These are phyloP conservation scores for Protoeuglena noctilucae DNA, from an alignment of 139 green algal genomes.

Conservation along the genomic window DNA sequence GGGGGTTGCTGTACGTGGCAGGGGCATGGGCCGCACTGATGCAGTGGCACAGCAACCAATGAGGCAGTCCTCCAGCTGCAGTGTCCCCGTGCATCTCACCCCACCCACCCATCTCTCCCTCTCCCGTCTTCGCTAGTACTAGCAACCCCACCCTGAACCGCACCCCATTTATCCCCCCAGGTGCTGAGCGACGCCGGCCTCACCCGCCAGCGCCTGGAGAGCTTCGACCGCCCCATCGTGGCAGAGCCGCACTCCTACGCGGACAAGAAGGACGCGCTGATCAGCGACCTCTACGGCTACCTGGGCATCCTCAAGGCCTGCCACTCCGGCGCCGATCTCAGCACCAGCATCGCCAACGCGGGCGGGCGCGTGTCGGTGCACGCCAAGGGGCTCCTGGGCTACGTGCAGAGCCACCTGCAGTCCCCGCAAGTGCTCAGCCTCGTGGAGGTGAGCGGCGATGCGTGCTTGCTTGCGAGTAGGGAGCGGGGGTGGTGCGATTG, in stretches of 20 bases:
- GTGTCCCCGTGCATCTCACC: no score
- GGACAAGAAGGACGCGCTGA: slow-evolving; percentile 68
- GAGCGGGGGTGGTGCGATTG: no score
- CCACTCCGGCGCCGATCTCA: slow-evolving; percentile 41
- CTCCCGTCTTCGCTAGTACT: no score
- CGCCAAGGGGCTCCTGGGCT: slow-evolving; percentile 62
- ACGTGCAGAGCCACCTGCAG: slow-evolving; percentile 49
- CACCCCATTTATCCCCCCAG: no score
- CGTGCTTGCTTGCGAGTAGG: no score
- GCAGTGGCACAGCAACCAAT: no score
- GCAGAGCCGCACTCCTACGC: slow-evolving; percentile 61
- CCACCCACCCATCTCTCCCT: no score
- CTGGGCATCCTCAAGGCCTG: slow-evolving; percentile 86
- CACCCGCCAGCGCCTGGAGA: slow-evolving; percentile 64
- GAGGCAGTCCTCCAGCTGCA: no score
- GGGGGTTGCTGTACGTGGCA: no score
- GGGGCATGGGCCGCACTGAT: no score
- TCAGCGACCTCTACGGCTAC: slow-evolving; percentile 85
- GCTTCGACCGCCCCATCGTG: slow-evolving; percentile 79
- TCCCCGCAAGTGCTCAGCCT: slow-evolving; percentile 51
- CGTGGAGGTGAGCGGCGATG: no score
- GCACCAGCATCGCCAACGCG: slow-evolving; percentile 7
- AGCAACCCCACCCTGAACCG: no score
- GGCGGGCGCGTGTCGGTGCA: slow-evolving; percentile 27
- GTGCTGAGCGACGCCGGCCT: slow-evolving; percentile 75